A percentile compares a stretch with the other conserved stretches of the same genome.
Evolutionary conservation across 225 moss, liverwort and hornwort species (phyloP).

Genomic region (Lunularia cruciata): DNA sequence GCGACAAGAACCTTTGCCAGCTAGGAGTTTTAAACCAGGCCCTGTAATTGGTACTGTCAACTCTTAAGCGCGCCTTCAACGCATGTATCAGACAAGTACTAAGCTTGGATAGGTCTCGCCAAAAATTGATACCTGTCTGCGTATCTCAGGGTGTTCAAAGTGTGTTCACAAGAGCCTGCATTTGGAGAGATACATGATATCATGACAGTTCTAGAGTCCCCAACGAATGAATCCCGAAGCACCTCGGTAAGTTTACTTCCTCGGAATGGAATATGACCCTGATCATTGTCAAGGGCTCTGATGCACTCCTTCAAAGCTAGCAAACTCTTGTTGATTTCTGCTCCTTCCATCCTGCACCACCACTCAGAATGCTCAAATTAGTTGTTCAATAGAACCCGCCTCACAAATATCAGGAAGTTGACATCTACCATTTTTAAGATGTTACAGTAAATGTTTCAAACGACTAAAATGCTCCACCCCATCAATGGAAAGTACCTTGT

Average conservation of each 20-base stretch:
- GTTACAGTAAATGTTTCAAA: too few relatives aligned
- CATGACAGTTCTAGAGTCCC: conserved; percentile 98
- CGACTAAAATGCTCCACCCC: too few relatives aligned
- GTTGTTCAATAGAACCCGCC: neutral
- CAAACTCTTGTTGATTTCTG: conserved; percentile 98
- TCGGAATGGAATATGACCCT: conserved; percentile 94
- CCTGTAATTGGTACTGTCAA: too few relatives aligned
- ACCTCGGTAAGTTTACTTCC: conserved; percentile 99
- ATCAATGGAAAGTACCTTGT: conserved; percentile 63
- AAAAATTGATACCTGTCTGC: conserved; percentile 74
- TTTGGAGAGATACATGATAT: conserved; percentile 99
- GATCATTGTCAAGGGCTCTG: conserved; percentile 97
- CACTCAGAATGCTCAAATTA: neutral
- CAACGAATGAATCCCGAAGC: conserved; percentile 94
- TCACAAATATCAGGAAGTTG: too few relatives aligned
- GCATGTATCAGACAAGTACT: too few relatives aligned
- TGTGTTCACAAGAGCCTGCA: conserved; percentile 98
- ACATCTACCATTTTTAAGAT: too few relatives aligned
- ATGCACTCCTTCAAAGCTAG: conserved; percentile 99
- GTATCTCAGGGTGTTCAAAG: conserved; percentile 96
- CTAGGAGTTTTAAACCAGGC: too few relatives aligned
- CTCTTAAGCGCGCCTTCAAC: neutral
- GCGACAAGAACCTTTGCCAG: too few relatives aligned
- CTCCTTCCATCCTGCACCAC: conserved; percentile 84
- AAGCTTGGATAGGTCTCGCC: too few relatives aligned